phyloP scores from a whole-genome alignment of 768 basidiomycete genomes.

The Phanerodontia chrysosporium region DNA sequence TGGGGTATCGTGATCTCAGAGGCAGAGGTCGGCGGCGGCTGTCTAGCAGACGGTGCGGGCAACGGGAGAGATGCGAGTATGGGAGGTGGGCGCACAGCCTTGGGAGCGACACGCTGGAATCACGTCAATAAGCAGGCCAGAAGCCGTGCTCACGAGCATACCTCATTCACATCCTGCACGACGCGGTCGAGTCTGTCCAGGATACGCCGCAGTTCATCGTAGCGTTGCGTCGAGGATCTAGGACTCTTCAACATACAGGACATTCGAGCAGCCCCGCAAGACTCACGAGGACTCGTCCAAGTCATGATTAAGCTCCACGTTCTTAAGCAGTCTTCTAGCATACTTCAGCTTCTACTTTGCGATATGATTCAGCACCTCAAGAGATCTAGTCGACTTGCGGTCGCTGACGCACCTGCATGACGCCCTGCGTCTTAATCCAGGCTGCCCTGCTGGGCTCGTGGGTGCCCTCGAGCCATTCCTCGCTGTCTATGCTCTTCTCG shows the following conservation, averaged over 20 bases:
- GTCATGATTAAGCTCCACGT: constrained; percentile 48
- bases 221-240: constrained; percentile 14
- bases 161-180: constrained; percentile 51
- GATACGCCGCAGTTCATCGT: constrained; percentile 43
- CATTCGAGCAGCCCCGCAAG: neutral
- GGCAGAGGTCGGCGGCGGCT: constrained; percentile 12
- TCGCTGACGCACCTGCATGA: constrained; percentile 46
- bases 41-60: constrained; percentile 27
- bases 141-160: constrained; percentile 19
- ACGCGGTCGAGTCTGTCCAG: constrained; percentile 54
- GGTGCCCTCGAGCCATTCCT: constrained; percentile 29
- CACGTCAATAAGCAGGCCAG: neutral
- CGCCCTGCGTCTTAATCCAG: constrained; percentile 54
- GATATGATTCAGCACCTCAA: neutral
- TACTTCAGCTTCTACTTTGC: constrained; percentile 41
- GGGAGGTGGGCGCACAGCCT: constrained; percentile 36
- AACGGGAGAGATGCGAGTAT: constrained; percentile 53
- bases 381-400: neutral
- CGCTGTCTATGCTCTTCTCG: constrained; percentile 45
- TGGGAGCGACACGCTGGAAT: constrained; percentile 39
- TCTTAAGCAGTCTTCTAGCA: constrained; percentile 52
- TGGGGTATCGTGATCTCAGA: neutral
- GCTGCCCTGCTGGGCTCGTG: constrained; percentile 16
- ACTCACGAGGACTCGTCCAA: constrained; percentile 18
- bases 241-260: neutral